Evolutionary conservation across 768 basidiomycete genomes (phyloP).

Genomic region (Agaricus bisporus): DNA sequence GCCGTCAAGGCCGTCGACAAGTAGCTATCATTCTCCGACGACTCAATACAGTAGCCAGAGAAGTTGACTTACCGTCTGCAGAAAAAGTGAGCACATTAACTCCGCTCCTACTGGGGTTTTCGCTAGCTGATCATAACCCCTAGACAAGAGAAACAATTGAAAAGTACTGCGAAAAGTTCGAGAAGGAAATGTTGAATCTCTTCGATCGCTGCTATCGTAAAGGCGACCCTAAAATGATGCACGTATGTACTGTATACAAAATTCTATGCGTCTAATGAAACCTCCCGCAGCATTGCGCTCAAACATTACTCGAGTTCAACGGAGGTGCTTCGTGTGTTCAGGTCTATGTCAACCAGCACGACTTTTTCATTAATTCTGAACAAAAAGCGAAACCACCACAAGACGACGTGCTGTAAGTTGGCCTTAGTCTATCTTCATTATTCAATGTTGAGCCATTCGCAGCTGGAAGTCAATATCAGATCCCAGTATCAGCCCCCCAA

Average conservation of each 20-base stretch:
- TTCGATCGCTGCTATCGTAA: slow-evolving; percentile 96
- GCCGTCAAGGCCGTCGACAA: slow-evolving; percentile 80
- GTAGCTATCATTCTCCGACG: slow-evolving; percentile 85
- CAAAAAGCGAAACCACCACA: slow-evolving; percentile 53
- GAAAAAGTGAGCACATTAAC: slow-evolving; percentile 52
- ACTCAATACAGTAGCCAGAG: slow-evolving; percentile 83
- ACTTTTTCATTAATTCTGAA: slow-evolving; percentile 96
- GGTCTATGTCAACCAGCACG: slow-evolving; percentile 98
- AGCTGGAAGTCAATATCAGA: slow-evolving; percentile 84
- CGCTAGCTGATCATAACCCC: background rate
- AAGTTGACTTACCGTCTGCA: slow-evolving; percentile 81
- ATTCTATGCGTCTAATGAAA: background rate
- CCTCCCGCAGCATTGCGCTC: slow-evolving; percentile 83
- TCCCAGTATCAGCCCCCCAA: slow-evolving; percentile 72
- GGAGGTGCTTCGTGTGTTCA: slow-evolving; percentile 96
- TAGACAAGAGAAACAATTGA: slow-evolving; percentile 91
- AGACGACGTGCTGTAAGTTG: slow-evolving; percentile 47
- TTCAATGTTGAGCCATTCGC: background rate
- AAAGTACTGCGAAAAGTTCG: slow-evolving; percentile 96
- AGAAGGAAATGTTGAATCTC: slow-evolving; percentile 95
- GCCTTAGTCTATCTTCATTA: background rate
- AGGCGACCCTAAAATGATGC: slow-evolving; percentile 99
- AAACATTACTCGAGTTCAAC: slow-evolving; percentile 95
- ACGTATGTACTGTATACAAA: slow-evolving; percentile 41
- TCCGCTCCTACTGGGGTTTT: background rate